Conservation (phyloP, 2,329 filamentous ascomycete species). For the Pyrenochaeta sp. region DNA sequence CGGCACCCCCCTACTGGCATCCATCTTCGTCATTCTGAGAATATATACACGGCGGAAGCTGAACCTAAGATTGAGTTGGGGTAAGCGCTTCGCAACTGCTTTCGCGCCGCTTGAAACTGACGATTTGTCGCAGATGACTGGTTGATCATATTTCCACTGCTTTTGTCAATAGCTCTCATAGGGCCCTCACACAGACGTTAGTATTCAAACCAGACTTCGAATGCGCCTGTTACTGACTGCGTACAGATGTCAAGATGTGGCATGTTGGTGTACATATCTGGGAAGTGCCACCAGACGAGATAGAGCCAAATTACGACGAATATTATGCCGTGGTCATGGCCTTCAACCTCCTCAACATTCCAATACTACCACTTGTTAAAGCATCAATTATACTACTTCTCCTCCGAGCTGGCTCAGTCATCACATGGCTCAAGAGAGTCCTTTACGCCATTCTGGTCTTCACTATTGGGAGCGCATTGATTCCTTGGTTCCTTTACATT, state of each 20-base stretch:
- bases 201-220: conserved; percentile 13
- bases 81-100: conserved; percentile 27
- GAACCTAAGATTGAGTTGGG: conserved; percentile 47
- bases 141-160: conserved; percentile 46
- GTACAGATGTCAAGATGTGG: conserved; percentile 48
- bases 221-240: conserved; percentile 5
- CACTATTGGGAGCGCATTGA: conserved; percentile 44
- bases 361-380: conserved; percentile 53
- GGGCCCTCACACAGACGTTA: conserved; percentile 47
- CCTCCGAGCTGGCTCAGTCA: conserved; percentile 49
- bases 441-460: conserved; percentile 50
- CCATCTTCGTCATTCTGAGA: conserved; percentile 45
- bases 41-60: conserved; percentile 50
- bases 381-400: conserved; percentile 51
- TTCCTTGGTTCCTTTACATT: conserved; percentile 50
- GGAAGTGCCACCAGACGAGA: conserved; percentile 43
- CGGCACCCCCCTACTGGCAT: conserved; percentile 43
- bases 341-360: conserved; percentile 52
- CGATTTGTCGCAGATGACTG: conserved; percentile 45
- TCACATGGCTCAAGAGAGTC: conserved; percentile 48
- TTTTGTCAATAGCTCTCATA: conserved; percentile 49
- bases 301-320: conserved; percentile 48
- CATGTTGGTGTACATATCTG: conserved; percentile 50
- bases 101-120: conserved; percentile 24
- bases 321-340: conserved; percentile 46